Base-by-base conservation (phyloP, 164 flowering plant genomes). In the Stephania cephalantha region DNA sequence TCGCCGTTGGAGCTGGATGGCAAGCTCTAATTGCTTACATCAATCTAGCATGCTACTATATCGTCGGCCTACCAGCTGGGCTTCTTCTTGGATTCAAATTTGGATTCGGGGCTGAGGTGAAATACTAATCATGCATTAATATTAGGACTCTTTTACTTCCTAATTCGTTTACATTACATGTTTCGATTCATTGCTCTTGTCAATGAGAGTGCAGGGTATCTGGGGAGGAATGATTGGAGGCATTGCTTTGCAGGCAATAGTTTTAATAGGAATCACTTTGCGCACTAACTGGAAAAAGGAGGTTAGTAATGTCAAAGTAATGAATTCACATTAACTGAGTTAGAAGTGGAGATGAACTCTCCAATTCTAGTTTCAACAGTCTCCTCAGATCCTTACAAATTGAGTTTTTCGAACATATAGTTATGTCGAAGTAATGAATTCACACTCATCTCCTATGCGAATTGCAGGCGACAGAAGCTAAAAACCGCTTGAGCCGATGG, bases 191-290 rank as follows among this genome's bases (percentile, higher is more conserved):
- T 68, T 35, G n/a, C 42, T 10, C 9, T 48, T 25, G 6, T 31
- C 20, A n/a, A 53, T 6, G 31, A 22, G 53, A 18, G 70, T 86
- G 85, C 84, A 88, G 90, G 92, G 92, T 65, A 83, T 89, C 50
- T 89, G 92, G 90, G 83, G 87, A 66, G 92, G 92, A 6, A 84
- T 87, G 90, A 82, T 87, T 25, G 87, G 88, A 18, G 92, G 92
- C 35, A 83, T 87, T 63, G 73, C 76, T 45, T 81, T 89, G 77
- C 92, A 89, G 68, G 86, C 92, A 31, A 4, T 85, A 72, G 84
- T 89, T 72, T 71, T 89, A 78, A 67, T 84, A 2, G 76, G 78
- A 1, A 31, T 89, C 80, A 84, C 84, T 79, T 74, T 81, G 22
- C 20, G 64, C 64, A 58, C 64, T n/a, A 58, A 58, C 64, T 58